Conservation (phyloP, 495 filamentous ascomycete species). For the Chaetomidium leptoderma region DNA sequence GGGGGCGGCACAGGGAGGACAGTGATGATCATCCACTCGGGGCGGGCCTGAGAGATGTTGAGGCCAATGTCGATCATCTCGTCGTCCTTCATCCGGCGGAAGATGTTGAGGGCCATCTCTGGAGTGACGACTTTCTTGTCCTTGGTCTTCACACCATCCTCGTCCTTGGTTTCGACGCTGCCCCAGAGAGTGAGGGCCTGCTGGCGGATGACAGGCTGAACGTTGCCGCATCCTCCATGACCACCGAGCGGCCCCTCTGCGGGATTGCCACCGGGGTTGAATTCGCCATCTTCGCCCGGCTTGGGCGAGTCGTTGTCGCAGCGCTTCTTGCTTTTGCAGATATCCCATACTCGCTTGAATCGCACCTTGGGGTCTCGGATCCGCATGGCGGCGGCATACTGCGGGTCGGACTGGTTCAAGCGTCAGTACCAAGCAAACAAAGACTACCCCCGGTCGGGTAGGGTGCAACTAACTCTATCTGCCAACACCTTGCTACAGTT, state of each 20-base stretch:
- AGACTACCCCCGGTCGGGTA: slow-evolving; percentile 34
- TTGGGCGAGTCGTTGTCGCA: slow-evolving; percentile 70
- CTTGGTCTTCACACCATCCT: slow-evolving; percentile 75
- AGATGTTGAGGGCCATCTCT: slow-evolving; percentile 74
- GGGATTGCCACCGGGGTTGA: slow-evolving; percentile 46
- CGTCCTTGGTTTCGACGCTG: slow-evolving; percentile 43
- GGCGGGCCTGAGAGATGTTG: slow-evolving; percentile 87
- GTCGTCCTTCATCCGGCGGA: slow-evolving; percentile 71
- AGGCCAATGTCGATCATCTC: slow-evolving; percentile 84
- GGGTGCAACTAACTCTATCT: slow-evolving; percentile 83
- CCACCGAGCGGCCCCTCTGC: slow-evolving; percentile 24
- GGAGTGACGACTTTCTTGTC: slow-evolving; percentile 87
- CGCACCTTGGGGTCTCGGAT: slow-evolving; percentile 87
- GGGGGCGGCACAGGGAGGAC: slow-evolving; percentile 93
- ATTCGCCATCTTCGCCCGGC: slow-evolving; percentile 52
- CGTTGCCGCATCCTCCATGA: slow-evolving; percentile 92
- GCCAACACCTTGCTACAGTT: slow-evolving; percentile 94
- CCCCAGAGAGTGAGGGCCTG: slow-evolving; percentile 76
- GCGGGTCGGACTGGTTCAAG: slow-evolving; percentile 67
- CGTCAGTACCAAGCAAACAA: slow-evolving; percentile 63
- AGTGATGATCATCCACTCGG: slow-evolving; percentile 97
- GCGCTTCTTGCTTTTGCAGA: slow-evolving; percentile 78
- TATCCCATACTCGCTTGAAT: slow-evolving; percentile 81
- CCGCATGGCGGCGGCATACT: slow-evolving; percentile 73
- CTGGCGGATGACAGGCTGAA: slow-evolving; percentile 79